Base-by-base conservation (phyloP, 1,284 basidiomycete species). In the Boletus smithii region DNA sequence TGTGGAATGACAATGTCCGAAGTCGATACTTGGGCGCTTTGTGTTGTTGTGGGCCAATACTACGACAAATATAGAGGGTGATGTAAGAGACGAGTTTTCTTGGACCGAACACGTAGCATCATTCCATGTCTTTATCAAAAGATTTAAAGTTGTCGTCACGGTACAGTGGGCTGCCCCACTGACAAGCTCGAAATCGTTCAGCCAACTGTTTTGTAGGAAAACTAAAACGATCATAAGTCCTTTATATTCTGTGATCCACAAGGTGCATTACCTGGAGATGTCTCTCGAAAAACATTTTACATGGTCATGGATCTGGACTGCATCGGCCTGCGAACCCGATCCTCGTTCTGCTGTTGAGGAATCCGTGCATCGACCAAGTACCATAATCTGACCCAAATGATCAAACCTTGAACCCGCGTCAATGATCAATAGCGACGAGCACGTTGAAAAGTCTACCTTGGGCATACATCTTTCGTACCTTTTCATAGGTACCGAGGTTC, bases 401-500 rank as follows among this genome's bases (percentile, higher is more conserved):
- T 33, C 44, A 63, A 42, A 6, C 38, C 60, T 64, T 42, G 8
- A 0, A 24, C 5, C 9, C 8, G 35, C n/a, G n/a, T 56, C 31
- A 59, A 17, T 33, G n/a, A 10, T 23, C 8, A 0, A 31, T 8
- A 29, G n/a, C 1, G 2, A 24, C 11, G 14, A 27, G 14, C 7
- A 20, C 0, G 3, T 8, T 20, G n/a, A 14, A 4, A 8, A 34
- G n/a, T 22, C 10, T 23, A 64, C 62, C 40, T 49, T 36, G 38
- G 18, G 52, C 59, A 17, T 63, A 63, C 1, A 18, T 3, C 18
- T 31, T 57, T 38, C 59, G 49, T 0, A 42, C 13, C 2, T 22
- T 27, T 42, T 50, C 55, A 30, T 61, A 61, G 18, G 35, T 31
- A 34, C 62, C 59, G 1, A 63, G 58, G 34, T 63, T 35, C 1